Percentiles rank a stretch among this genome's conserved stretches.
Evolutionary conservation across 805 yeast species (phyloP).

Genomic region (Phaffomyces thermotolerans): DNA sequence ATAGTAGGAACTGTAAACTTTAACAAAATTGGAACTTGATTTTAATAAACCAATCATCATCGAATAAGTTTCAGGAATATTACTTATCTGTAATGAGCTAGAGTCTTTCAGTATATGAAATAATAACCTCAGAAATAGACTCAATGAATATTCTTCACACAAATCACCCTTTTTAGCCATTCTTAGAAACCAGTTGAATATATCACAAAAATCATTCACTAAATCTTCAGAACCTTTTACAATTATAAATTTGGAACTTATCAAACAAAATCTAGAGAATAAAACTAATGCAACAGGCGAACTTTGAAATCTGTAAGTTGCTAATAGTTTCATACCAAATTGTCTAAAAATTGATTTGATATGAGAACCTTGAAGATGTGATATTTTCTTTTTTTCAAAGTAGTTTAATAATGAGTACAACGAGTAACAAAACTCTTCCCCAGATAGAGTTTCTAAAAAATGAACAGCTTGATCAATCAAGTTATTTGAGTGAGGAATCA

Average conservation of each 20-base stretch:
- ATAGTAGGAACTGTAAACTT: background rate
- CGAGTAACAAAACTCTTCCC: slow-evolving; percentile 6
- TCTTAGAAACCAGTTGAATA: slow-evolving; percentile 37
- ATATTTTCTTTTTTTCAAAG: slow-evolving; percentile 3
- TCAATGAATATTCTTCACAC: slow-evolving; percentile 29
- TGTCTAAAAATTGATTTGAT: slow-evolving; percentile 9
- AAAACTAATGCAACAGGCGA: slow-evolving; percentile 32
- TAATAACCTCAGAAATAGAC: slow-evolving; percentile 28
- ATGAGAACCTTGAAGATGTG: slow-evolving; percentile 3
- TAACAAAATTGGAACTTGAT: slow-evolving; percentile 11
- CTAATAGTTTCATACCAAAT: slow-evolving; percentile 19
- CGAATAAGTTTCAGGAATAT: background rate
- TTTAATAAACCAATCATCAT: slow-evolving; percentile 2
- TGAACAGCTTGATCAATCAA: slow-evolving; percentile 11
- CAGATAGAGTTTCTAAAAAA: slow-evolving; percentile 9
- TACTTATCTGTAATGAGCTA: slow-evolving; percentile 11
- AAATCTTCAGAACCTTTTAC: slow-evolving; percentile 17
- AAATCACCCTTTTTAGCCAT: slow-evolving; percentile 36
- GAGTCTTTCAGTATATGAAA: slow-evolving; percentile 24
- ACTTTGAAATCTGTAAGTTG: slow-evolving; percentile 29
- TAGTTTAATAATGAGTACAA: slow-evolving; percentile 9
- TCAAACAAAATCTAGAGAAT: slow-evolving; percentile 26
- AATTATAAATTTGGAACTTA: slow-evolving; percentile 26
- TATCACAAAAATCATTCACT: slow-evolving; percentile 39
- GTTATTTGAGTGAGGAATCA: background rate